Conservation (phyloP, 2,329 filamentous ascomycete genomes). For the Orbilia javanica region DNA sequence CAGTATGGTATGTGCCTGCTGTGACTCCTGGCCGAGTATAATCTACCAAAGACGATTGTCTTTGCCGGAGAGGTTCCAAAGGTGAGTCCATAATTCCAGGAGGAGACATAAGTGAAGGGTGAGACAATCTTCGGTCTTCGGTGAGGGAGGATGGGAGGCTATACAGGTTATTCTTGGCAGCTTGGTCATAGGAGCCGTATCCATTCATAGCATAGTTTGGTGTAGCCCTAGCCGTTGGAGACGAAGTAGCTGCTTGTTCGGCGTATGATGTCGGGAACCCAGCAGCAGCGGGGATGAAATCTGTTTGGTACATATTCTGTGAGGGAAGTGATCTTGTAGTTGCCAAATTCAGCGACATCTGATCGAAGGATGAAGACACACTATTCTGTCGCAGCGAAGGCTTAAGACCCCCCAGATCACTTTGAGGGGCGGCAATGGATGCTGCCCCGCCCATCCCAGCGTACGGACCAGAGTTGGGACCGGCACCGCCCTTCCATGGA, state of each 20-base stretch:
- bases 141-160: slow-evolving; percentile 62
- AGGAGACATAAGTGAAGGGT: slow-evolving; percentile 79
- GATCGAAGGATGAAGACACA: slow-evolving; percentile 59
- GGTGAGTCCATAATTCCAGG: slow-evolving; percentile 64
- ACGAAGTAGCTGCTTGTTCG: slow-evolving; percentile 34
- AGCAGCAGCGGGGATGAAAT: slow-evolving; percentile 46
- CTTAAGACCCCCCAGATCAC: slow-evolving; percentile 39
- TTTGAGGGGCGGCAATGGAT: slow-evolving; percentile 23
- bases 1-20: slow-evolving; percentile 72
- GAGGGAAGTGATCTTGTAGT: slow-evolving; percentile 50
- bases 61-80: slow-evolving; percentile 64
- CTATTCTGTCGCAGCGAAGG: slow-evolving; percentile 53
- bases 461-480: slow-evolving; percentile 39
- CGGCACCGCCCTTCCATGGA: slow-evolving; percentile 46
- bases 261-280: slow-evolving; percentile 38
- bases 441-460: slow-evolving; percentile 33
- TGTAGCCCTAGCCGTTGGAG: slow-evolving; percentile 45
- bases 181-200: slow-evolving; percentile 53
- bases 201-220: slow-evolving; percentile 28
- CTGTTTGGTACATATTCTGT: slow-evolving; percentile 49
- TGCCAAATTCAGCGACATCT: slow-evolving; percentile 43
- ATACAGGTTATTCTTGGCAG: slow-evolving; percentile 57
- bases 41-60: slow-evolving; percentile 75
- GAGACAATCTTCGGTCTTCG: slow-evolving; percentile 78
- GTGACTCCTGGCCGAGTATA: slow-evolving; percentile 68